Evolutionary conservation across 1,284 basidiomycete genomes (phyloP), one percentile per base, ranked within the genome.

Genomic region (Vanrija pseudolonga): DNA sequence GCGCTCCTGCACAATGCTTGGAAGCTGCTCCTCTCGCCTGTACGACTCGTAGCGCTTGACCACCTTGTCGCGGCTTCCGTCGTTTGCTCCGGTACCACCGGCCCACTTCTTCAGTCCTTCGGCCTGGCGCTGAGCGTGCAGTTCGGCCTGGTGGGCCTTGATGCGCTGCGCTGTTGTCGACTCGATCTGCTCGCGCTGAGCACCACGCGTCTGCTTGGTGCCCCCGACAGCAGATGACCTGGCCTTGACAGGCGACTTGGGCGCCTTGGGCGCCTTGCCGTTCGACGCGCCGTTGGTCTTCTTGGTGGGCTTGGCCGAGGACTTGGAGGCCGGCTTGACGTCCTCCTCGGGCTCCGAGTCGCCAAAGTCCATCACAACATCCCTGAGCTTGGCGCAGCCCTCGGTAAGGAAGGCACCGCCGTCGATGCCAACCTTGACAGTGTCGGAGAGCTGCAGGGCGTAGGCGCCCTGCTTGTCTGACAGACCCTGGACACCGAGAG

Each of bases 11-110:
- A 85, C 85, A 55, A 90, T 86, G 39, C 81, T 80, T 0, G 96
- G 96, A 32, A 98, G 77, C 56, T 87, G 90, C 20, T 84, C 88
- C 72, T 98, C 95, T 38, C 94, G 87, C 76, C 92, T 93, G 78
- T 98, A 99, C 66, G 91, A 95, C 78, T 94, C 92, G 78, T 97
- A 98, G 61, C 87, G 85, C 74, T 95, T 95, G 85, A 94, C 94
- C 1, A 85, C 83, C 74, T 96, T 96, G 32, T 68, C 69, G 18
- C 68, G 68, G 64, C 90, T 87, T 63, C 90, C 89, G 64, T 90
- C 87, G 61, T 90, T 89, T 37, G 87, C 86, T 42, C 67, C 70
- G 36, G 62, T 78, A 20, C 83, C 82, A 28, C 67, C 61, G 1
- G 90, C 88, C 72, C 86, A 97, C 65, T 86, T 87, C 56, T 87